Evolutionary conservation across 305 asterid genomes (phyloP).

Genomic region (Euphrasia arctica): DNA sequence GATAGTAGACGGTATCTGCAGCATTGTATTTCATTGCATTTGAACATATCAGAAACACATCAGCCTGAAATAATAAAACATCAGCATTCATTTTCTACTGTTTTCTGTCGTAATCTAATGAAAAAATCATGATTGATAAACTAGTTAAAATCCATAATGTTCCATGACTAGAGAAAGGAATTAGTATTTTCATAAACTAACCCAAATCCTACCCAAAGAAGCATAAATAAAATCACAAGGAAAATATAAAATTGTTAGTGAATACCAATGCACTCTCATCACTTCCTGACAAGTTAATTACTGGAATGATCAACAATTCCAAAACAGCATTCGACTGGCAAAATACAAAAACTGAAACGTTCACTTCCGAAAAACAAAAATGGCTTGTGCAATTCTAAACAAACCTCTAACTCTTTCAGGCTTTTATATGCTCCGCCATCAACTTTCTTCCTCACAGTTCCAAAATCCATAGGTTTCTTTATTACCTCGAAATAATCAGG

Average conservation of each 20-base stretch:
- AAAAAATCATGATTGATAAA: slow-evolving; percentile 10
- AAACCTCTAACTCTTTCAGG: slow-evolving; percentile 82
- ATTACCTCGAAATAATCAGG: slow-evolving; percentile 88
- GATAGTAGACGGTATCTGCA: slow-evolving; percentile 70
- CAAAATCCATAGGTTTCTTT: slow-evolving; percentile 86
- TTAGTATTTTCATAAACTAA: neutral
- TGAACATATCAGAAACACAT: slow-evolving; percentile 79
- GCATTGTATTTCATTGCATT: slow-evolving; percentile 95
- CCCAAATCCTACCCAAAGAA: slow-evolving; percentile 5
- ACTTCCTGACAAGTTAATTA: neutral
- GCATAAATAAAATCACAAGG: neutral
- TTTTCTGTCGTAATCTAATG: slow-evolving; percentile 16
- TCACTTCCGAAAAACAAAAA: neutral
- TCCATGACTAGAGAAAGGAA: neutral
- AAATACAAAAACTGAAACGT: neutral
- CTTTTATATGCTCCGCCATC: slow-evolving; percentile 43
- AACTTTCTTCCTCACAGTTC: slow-evolving; percentile 81
- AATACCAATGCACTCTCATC: slow-evolving; percentile 19
- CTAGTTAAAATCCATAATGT: neutral
- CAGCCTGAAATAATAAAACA: slow-evolving; percentile 57
- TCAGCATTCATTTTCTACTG: slow-evolving; percentile 13
- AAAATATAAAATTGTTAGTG: neutral
- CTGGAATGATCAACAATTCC: neutral
- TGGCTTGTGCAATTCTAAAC: slow-evolving; percentile 25
- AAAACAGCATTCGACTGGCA: neutral